phyloP scores from a whole-genome alignment of 306 rosid species.

The Corylus americana region DNA sequence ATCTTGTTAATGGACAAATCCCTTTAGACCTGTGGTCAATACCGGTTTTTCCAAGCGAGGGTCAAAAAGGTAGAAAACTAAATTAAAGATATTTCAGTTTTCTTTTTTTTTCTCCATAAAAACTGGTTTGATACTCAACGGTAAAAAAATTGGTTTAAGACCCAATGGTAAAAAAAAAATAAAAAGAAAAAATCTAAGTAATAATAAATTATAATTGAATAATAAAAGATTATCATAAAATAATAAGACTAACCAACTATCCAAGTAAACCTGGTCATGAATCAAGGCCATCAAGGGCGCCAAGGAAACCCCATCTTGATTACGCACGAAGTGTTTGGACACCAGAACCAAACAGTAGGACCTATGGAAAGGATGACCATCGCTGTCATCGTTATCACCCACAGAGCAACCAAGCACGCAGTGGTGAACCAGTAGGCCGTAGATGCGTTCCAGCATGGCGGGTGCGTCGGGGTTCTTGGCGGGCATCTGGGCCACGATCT shows the following conservation, averaged over 20 bases:
- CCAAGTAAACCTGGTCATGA: slow-evolving; percentile 39
- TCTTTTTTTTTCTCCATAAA: too few relatives aligned
- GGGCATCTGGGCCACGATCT: slow-evolving; percentile 35
- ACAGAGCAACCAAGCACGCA: slow-evolving; percentile 41
- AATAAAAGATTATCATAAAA: too few relatives aligned
- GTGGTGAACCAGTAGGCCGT: slow-evolving; percentile 47
- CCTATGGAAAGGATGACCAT: slow-evolving; percentile 4
- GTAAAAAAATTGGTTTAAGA: too few relatives aligned
- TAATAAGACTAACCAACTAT: slow-evolving; percentile 36
- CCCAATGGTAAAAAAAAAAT: too few relatives aligned
- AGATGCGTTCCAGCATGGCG: slow-evolving; percentile 41
- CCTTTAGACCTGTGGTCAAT: too few relatives aligned
- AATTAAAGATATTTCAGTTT: too few relatives aligned
- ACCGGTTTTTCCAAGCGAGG: too few relatives aligned
- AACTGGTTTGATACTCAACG: too few relatives aligned
- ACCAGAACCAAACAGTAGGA: slow-evolving; percentile 41
- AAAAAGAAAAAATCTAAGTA: too few relatives aligned
- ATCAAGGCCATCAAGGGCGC: slow-evolving; percentile 27
- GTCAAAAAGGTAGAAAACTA: too few relatives aligned
- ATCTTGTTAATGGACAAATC: too few relatives aligned
- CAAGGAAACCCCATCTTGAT: slow-evolving; percentile 40
- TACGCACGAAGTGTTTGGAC: neutral
- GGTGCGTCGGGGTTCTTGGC: slow-evolving; percentile 28
- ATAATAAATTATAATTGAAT: too few relatives aligned
- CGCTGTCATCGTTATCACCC: neutral